Base-by-base conservation (phyloP, 495 filamentous ascomycete species). In the Podospora pseudoanserina region DNA sequence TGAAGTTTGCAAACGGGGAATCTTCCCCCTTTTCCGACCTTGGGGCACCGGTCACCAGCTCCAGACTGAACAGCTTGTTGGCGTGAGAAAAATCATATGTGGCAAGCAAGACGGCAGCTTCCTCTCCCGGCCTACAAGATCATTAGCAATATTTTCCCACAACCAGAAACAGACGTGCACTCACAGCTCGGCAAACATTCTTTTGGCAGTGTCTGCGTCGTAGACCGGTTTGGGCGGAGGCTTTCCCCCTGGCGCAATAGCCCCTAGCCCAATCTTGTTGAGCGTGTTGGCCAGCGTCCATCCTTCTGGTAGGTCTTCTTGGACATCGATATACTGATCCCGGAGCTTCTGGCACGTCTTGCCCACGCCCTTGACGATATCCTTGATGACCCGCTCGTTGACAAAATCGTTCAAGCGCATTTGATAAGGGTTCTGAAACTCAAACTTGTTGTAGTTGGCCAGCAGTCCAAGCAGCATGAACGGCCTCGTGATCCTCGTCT, bases 391-490 rank as follows among this genome's bases (percentile, higher is more conserved):
- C 0, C 82, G 80, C 74, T 98, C 94, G 71, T 99, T 97, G 70
- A 97, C 94, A 79, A 98, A 98, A 76, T 99, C 95, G 75, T 96
- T 93, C n/a, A 99, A 86, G 57, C 94, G 90, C 68, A 96, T 80
- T 73, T 94, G 91, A 74, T 99, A 99, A 6, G 95, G 95, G 71
- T 99, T 99, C 78, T 97, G 95, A 67, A 96, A 92, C 80, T 99
- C 95, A 73, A 98, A 99, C 79, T 97, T 99, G 85, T 97, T 97
- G 85, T 97, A 98, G 79, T 99, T 99, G 71, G 91, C 92, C 65
- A 99, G 81, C n/a, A 97, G 80, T 7, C 94, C 96, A 5, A 97
- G 81, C 54, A 97, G 84, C 32, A 90, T 86, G 67, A 97, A 94
- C 1, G 94, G 91, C 65, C 91, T 86, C 28, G 92, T 83, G 60